Evolutionary conservation across 306 rosid species (phyloP), one percentile per base, ranked within the genome.

Genomic region (Carpinus fangiana): DNA sequence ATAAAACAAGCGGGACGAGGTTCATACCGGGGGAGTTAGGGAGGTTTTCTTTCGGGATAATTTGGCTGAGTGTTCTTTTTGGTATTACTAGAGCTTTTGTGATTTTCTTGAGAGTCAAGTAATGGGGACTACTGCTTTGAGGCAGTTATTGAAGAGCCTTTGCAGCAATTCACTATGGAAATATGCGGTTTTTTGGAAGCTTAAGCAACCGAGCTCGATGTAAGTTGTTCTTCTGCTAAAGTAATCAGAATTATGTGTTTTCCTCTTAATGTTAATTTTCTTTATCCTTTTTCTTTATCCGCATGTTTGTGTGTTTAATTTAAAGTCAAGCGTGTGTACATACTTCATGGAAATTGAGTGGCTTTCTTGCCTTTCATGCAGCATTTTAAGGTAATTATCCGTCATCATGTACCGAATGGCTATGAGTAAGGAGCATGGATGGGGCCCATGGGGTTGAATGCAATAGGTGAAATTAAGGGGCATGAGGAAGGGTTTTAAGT

Each of bases 131-230:
- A 75, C 78, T 81, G 78, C 86, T 59, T 81, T 88, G 60, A 76
- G 78, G 69, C 86, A 85, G 80, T 84, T 92, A 53, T 85, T 95
- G 88, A 87, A 82, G 78, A 81, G 90, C 80, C 79, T 95, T 72
- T 92, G 98, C 88, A 86, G 80, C 70, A 45, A 86, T 78, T 80
- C 89, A 48, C 90, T 46, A 53, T 95, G 98, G 98, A 84, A 84
- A 2, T 95, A 92, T 86, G 95, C 90, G 72, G 97, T 92, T 28
- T 92, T 95, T 87, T 95, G 98, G 98, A 95, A 88, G 91, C 94
- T 95, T 80, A 79, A 75, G 12, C 88, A 85, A 50, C 90, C 80
- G 43, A 74, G 7, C 12, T 79, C 72, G 50, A 9, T 60, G 91
- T 88, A 72, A 81, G 91, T 76, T 54, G 41, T 26, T 72, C 23